Evolutionary conservation across 1,284 basidiomycete genomes (phyloP).

Genomic region (Naganishia cerealis): DNA sequence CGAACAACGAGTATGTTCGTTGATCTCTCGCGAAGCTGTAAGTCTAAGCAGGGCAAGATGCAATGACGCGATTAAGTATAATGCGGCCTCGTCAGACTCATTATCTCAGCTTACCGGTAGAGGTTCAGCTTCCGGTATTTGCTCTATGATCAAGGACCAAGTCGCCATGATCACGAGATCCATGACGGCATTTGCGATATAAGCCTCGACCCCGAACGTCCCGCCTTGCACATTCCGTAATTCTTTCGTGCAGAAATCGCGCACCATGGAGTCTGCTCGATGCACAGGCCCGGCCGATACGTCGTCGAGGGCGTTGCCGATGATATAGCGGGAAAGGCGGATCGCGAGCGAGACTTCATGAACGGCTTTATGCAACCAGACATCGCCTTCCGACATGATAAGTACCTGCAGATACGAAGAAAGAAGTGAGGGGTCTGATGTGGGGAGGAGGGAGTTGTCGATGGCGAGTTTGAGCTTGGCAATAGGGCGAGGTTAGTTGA

Average conservation of each 20-base stretch:
- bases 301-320: slow-evolving; percentile 2
- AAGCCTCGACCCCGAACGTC: slow-evolving; percentile 37
- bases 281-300: slow-evolving; percentile 39
- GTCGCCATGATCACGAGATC: slow-evolving; percentile 51
- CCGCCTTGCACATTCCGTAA: slow-evolving; percentile 46
- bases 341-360: slow-evolving; percentile 46
- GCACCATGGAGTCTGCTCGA: slow-evolving; percentile 47
- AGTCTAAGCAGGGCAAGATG: slow-evolving; percentile 40
- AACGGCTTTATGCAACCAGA: slow-evolving; percentile 47
- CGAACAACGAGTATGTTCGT: slow-evolving; percentile 45
- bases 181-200: slow-evolving; percentile 51
- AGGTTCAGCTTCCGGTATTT: slow-evolving; percentile 41
- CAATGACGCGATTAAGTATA: not conserved
- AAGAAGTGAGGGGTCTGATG: slow-evolving; percentile 45
- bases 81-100: not conserved
- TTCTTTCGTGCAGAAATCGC: slow-evolving; percentile 51
- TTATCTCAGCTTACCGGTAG: slow-evolving; percentile 46
- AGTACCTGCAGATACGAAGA: slow-evolving; percentile 54
- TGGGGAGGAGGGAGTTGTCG: slow-evolving; percentile 51
- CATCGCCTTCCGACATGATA: slow-evolving; percentile 55
- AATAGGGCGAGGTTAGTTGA: slow-evolving; percentile 9
- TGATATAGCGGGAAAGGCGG: slow-evolving; percentile 19
- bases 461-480: slow-evolving; percentile 53
- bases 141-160: slow-evolving; percentile 47
- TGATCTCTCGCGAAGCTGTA: slow-evolving; percentile 53